Percentiles rank a stretch among this genome's conserved stretches.
phyloP scores from a whole-genome alignment of 2,329 filamentous ascomycete species.

The Raffaelea arxii region DNA sequence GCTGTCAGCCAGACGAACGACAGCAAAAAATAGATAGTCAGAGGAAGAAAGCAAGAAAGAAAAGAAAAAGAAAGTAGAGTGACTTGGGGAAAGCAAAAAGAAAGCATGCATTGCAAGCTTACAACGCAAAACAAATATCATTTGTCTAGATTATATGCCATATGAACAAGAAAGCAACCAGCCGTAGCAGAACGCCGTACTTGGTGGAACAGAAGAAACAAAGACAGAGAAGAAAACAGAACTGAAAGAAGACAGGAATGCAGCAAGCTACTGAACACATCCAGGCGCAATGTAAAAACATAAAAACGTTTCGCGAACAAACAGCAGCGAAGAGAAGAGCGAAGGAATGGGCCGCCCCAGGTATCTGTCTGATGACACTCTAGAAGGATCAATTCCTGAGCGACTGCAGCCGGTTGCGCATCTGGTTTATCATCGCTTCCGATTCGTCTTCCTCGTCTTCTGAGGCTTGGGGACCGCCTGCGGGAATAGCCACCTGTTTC shows the following conservation, averaged over 20 bases:
- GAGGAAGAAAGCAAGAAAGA: no score
- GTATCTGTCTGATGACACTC: neutral
- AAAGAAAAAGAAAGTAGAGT: no score
- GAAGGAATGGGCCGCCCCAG: neutral
- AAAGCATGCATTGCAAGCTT: no score
- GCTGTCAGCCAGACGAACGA: no score
- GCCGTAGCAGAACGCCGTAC: neutral
- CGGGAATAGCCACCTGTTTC: conserved; percentile 38
- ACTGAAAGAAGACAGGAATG: no score
- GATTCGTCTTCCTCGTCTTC: conserved; percentile 79
- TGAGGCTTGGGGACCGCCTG: conserved; percentile 37
- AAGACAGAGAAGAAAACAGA: neutral
- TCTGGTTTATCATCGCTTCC: conserved; percentile 86
- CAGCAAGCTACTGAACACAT: no score
- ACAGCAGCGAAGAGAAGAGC: neutral
- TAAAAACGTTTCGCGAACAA: no score
- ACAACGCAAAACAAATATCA: no score
- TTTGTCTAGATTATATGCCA: no score
- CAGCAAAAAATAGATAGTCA: no score
- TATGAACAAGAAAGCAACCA: neutral
- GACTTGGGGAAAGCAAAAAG: no score
- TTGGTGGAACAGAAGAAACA: neutral
- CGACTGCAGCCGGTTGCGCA: conserved; percentile 84
- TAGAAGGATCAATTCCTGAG: conserved; percentile 60
- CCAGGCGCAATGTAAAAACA: no score